Evolutionary conservation across 1,139 yeast genomes (phyloP).

Genomic region (Candida mesenterica): DNA sequence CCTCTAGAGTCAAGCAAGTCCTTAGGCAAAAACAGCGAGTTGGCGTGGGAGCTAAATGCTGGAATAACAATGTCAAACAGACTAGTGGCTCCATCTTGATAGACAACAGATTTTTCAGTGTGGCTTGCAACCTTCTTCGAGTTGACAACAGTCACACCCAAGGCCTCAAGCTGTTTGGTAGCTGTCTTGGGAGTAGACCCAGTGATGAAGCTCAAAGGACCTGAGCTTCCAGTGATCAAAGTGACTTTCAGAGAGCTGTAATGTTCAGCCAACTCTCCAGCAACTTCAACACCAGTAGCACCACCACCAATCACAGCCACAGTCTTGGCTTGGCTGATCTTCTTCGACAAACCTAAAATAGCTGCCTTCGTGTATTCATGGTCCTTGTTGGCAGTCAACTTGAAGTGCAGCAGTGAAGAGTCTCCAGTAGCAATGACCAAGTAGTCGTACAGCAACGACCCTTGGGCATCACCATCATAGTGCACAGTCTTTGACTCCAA

Average conservation of each 20-base stretch:
- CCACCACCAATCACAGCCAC: conserved; percentile 43
- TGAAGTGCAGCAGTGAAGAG: conserved; percentile 25
- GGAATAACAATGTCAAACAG: conserved; percentile 30
- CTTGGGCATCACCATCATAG: conserved; percentile 10
- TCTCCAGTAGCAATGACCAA: conserved; percentile 37
- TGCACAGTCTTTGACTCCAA: conserved; percentile 18
- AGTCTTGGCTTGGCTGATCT: conserved; percentile 20
- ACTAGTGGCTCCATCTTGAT: conserved; percentile 17
- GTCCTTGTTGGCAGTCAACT: conserved; percentile 19
- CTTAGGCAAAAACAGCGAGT: conserved; percentile 20
- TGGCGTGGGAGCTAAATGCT: conserved; percentile 22
- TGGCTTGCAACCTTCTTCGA: conserved; percentile 13
- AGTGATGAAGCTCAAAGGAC: conserved; percentile 22
- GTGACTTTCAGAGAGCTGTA: conserved; percentile 20
- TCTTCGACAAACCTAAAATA: conserved; percentile 15
- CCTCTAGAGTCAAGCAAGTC: conserved; percentile 12
- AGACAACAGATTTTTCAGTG: conserved; percentile 9
- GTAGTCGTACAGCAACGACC: conserved; percentile 23
- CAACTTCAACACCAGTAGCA: conserved; percentile 38
- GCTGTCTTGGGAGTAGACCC: conserved; percentile 17
- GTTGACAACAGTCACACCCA: conserved; percentile 28
- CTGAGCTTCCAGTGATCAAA: conserved; percentile 26
- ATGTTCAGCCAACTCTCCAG: conserved; percentile 32
- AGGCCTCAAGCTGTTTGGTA: conserved; percentile 18
- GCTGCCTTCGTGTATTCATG: conserved; percentile 13